Percentiles rank a stretch among this genome's conserved stretches.
These are phyloP conservation scores for Wickerhamiella kurtzmanii DNA, from an alignment of 805 yeast species.

Conservation along the genomic window DNA sequence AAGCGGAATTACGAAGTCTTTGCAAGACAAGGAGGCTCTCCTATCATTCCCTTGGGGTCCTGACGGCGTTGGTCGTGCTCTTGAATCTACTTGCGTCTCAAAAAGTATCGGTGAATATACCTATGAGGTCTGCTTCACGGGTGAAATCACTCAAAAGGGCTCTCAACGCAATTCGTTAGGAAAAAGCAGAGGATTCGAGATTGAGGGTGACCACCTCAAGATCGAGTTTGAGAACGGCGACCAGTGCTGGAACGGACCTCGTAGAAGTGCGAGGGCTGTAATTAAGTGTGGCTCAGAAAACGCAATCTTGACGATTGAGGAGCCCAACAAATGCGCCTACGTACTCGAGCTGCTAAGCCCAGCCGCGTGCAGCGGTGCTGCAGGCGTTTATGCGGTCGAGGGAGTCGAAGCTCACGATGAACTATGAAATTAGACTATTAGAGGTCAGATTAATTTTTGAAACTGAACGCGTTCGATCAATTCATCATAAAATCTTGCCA, in stretches of 20 bases:
- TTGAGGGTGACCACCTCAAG: slow-evolving; percentile 20
- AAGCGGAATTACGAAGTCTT: not conserved
- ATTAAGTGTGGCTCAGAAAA: slow-evolving; percentile 53
- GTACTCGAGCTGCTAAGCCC: slow-evolving; percentile 27
- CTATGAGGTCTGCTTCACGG: slow-evolving; percentile 49
- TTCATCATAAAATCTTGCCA: too few species aligned
- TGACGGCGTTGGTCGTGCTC: slow-evolving; percentile 48
- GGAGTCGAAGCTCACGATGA: not conserved
- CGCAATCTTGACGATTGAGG: slow-evolving; percentile 53
- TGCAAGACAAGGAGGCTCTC: not conserved
- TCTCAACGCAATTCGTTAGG: slow-evolving; percentile 42
- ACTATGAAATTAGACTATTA: too few species aligned
- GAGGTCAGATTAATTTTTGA: too few species aligned
- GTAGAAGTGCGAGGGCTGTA: slow-evolving; percentile 51
- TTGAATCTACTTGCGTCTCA: slow-evolving; percentile 35
- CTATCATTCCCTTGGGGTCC: slow-evolving; percentile 35
- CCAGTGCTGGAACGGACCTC: slow-evolving; percentile 91
- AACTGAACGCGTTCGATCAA: too few species aligned
- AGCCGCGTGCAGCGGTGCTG: slow-evolving; percentile 11
- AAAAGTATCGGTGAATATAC: slow-evolving; percentile 53
- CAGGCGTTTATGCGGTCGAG: too few species aligned
- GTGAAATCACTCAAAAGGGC: slow-evolving; percentile 43
- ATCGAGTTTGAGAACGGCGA: slow-evolving; percentile 48
- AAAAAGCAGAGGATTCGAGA: slow-evolving; percentile 16
- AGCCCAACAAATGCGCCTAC: slow-evolving; percentile 83